These are phyloP conservation scores for Yamadazyma pseudoaaseri DNA, from an alignment of 1,139 yeast species.

Conservation along the genomic window DNA sequence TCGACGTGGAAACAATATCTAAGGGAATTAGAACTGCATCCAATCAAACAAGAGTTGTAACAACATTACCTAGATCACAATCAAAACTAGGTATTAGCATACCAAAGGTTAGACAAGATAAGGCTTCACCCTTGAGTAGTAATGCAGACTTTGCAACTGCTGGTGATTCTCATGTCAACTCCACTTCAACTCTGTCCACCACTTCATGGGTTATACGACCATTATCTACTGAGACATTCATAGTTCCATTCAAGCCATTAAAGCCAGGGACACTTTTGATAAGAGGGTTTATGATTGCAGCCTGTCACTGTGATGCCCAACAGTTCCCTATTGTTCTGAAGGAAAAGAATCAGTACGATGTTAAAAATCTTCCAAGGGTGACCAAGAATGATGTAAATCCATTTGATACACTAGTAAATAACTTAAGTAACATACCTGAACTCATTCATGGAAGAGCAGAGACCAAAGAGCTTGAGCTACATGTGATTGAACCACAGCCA, in stretches of 20 bases:
- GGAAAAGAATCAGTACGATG: slow-evolving; percentile 14
- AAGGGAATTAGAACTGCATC: slow-evolving; percentile 7
- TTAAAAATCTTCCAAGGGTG: slow-evolving; percentile 3
- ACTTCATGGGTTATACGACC: slow-evolving; percentile 23
- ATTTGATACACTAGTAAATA: slow-evolving; percentile 20
- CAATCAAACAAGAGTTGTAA: slow-evolving; percentile 5
- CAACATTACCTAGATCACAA: slow-evolving; percentile 5
- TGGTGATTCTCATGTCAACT: slow-evolving; percentile 2
- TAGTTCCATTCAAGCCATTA: slow-evolving; percentile 36
- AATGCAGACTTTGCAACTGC: not conserved
- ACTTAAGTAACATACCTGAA: slow-evolving; percentile 17
- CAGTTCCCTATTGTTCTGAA: slow-evolving; percentile 29
- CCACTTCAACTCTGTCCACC: slow-evolving; percentile 3
- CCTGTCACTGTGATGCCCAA: slow-evolving; percentile 31
- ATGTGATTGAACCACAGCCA: slow-evolving; percentile 69
- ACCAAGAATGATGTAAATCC: slow-evolving; percentile 5
- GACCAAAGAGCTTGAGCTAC: slow-evolving; percentile 21
- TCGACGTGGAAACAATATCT: slow-evolving; percentile 28
- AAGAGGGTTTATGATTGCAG: slow-evolving; percentile 28
- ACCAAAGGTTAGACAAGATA: slow-evolving; percentile 10
- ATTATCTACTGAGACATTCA: slow-evolving; percentile 28
- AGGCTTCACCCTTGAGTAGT: slow-evolving; percentile 7
- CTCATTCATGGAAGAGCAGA: slow-evolving; percentile 19
- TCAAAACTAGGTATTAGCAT: slow-evolving; percentile 11
- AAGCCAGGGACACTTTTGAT: slow-evolving; percentile 30